Base-by-base conservation (phyloP, 2,329 filamentous ascomycete genomes). In the Cladobotryum protrusum region DNA sequence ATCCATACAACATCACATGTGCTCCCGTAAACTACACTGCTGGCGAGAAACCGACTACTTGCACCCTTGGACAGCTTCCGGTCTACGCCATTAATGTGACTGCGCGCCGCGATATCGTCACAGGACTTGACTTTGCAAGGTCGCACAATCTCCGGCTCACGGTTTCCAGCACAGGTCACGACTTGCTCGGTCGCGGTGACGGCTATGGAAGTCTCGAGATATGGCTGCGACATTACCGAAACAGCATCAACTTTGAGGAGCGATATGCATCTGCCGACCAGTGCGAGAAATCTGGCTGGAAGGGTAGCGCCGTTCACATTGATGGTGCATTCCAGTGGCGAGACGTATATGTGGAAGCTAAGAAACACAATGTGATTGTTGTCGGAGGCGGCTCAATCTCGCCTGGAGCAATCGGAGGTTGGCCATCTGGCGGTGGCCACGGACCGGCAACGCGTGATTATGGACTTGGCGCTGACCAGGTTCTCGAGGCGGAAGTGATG, bases 381-480 rank as follows among this genome's bases (percentile, higher is more conserved):
- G 69, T 70, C 3, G 61, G 61, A 5, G 68, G 68, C 55, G 54
- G 63, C 24, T 54, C 56, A 36, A 19, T 54, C 39, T 55, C 61
- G 20, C 49, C 60, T 52, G 61, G 64, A 15, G 50, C 59, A 50
- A 57, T 64, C 39, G 68, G 68, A 5, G 71, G 70, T 1, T 73
- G 67, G 60, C 57, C 62, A 1, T 63, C 67, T 24, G 70, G 72
- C 4, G 72, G 69, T 17, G 72, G 72, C 11, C 72, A 75, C 43
- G 64, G 64, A 2, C 66, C 68, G 1, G 61, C 65, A 8, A 63
- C 65, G 11, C 62, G 59, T 37, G 60, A 67, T 29, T 73, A 71
- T 49, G 72, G 72, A 3, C 61, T 75, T 12, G 71, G 63, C 1
- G 67, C 69, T 1, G 73, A 76, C 53, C 68, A 75, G 54, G 62